Evolutionary conservation across 2,329 filamentous ascomycete species (phyloP), one percentile per base, ranked within the genome.

Genomic region (Paraconiothyrium brasiliense): DNA sequence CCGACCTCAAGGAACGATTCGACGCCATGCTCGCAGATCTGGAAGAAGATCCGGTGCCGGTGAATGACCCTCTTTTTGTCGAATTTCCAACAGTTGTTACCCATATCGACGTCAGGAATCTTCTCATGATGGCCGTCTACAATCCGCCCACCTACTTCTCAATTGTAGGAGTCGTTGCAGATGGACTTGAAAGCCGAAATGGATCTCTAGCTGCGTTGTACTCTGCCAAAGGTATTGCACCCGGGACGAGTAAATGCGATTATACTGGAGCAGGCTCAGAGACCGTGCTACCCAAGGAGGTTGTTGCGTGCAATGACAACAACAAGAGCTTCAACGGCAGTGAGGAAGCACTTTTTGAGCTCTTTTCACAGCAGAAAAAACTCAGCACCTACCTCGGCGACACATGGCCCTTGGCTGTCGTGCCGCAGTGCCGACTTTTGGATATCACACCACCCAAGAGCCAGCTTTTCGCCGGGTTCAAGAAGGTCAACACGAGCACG

Each of bases 261-360:
- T 37, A 39, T 14, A 10, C 16, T 1, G 6, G n/a, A 13, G 32
- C 37, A 16, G 46, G 16, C 2, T 49, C 46, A 22, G 41, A 44
- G 3, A 16, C 34, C 16, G 24, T 47, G 16, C 20, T 58, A 9
- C 55, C 59, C 4, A 60, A 54, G 32, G 32, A 57, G 13, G n/a
- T 67, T 13, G 63, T 65, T 11, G 58, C 62, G 4, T 67, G 62
- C 49, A 63, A 62, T 41, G 65, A 69, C 30, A 48, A 54, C 39
- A 47, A 64, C 20, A 57, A 58, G 10, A 37, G 57, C 22, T 60
- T 55, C 34, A 43, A 59, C n/a, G 41, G 58, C 11, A 63, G 49
- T 3, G 52, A 51, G 20, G 56, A 65, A 6, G 27, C 52, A 16
- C 55, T 51, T 8, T 6, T 50, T 3, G 30, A 57, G 14, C 46